These are phyloP conservation scores for Saturnispora galanensis DNA, from an alignment of 805 yeast genomes.

Conservation along the genomic window DNA sequence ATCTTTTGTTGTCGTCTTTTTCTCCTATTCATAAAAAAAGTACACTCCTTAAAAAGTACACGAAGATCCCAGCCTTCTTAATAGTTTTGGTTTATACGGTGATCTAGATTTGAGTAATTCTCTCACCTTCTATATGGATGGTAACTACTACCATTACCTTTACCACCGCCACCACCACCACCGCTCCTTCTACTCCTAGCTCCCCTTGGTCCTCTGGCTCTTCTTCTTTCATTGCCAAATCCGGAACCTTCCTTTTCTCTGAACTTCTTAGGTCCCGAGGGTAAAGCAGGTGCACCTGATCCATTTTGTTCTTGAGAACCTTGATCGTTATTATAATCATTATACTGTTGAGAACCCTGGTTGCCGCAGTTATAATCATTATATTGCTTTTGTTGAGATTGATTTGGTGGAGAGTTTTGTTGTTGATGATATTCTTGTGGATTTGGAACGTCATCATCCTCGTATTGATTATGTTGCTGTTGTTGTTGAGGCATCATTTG, in stretches of 20 bases:
- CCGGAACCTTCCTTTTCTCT: conserved; percentile 13
- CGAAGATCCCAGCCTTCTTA: too few species aligned
- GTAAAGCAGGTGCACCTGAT: conserved; percentile 15
- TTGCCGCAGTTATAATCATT: neutral
- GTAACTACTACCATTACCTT: conserved; percentile 20
- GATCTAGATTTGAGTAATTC: too few species aligned
- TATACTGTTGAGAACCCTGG: neutral
- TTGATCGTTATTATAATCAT: neutral
- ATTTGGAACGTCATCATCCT: conserved; percentile 28
- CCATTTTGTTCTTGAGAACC: neutral
- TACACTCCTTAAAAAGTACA: too few species aligned
- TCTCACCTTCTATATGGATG: conserved; percentile 24
- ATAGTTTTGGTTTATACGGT: too few species aligned
- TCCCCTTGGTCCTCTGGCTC: conserved; percentile 9
- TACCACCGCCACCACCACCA: conserved; percentile 18
- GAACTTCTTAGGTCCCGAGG: conserved; percentile 27
- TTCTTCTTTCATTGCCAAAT: conserved; percentile 11
- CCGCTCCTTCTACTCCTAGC: conserved; percentile 5
- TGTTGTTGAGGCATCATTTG: conserved; percentile 6
- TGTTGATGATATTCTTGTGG: conserved; percentile 24
- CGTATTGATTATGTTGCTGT: conserved; percentile 13
- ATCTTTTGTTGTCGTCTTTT: too few species aligned
- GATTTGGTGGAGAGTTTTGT: conserved; percentile 5
- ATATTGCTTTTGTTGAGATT: neutral
- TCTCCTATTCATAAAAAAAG: too few species aligned